Percentiles rank a stretch among this genome's conserved stretches.
Conservation (phyloP, 768 basidiomycete species). For the Lepiota venenata region DNA sequence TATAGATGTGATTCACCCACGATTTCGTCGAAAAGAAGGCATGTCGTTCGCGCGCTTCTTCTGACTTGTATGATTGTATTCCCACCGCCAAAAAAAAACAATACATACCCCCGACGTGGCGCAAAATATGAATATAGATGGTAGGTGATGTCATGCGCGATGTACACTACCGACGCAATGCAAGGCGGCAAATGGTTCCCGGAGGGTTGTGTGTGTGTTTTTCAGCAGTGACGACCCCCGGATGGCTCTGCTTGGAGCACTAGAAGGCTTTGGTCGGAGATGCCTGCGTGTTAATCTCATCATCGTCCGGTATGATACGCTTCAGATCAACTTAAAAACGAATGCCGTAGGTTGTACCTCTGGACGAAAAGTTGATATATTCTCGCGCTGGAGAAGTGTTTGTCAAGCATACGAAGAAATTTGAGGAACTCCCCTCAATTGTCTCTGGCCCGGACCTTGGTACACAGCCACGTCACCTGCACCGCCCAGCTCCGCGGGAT, state of each 20-base stretch:
- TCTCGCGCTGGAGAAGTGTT: no score
- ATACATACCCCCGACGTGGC: neutral
- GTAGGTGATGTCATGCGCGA: neutral
- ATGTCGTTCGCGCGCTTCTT: neutral
- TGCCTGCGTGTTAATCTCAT: neutral
- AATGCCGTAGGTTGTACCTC: no score
- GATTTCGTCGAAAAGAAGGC: conserved; percentile 12
- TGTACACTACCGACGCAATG: no score
- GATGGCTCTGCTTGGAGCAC: no score
- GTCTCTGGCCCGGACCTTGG: neutral
- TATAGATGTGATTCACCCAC: conserved; percentile 8
- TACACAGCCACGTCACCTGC: conserved; percentile 7
- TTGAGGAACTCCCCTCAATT: no score
- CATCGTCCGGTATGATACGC: neutral
- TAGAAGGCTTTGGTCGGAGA: neutral
- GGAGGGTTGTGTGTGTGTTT: no score
- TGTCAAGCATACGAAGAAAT: no score
- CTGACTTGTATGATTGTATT: neutral
- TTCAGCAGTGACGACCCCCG: no score
- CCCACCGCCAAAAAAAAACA: neutral
- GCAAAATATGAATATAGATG: neutral
- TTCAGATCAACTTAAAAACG: no score
- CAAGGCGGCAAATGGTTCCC: no score
- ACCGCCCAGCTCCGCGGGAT: conserved; percentile 6
- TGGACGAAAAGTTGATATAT: no score